These are phyloP conservation scores for Grigorovia transvaalensis DNA, from an alignment of 805 yeast species.

Conservation along the genomic window DNA sequence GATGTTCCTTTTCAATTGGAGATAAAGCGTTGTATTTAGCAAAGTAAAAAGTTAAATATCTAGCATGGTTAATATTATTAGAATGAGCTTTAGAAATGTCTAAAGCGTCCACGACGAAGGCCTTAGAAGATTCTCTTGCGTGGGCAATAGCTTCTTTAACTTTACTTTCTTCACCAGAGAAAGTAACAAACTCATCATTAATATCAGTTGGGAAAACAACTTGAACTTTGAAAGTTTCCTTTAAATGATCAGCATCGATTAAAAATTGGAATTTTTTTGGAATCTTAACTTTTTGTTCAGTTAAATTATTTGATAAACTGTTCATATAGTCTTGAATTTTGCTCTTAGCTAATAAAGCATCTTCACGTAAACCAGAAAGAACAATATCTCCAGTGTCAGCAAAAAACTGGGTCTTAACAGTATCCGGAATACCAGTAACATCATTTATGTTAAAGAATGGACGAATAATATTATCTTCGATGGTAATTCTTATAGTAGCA, in stretches of 20 bases:
- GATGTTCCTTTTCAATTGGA: constrained; percentile 30
- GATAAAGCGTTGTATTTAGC: constrained; percentile 37
- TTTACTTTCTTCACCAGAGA: constrained; percentile 52
- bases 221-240: constrained; percentile 44
- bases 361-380: constrained; percentile 63
- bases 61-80: constrained; percentile 66
- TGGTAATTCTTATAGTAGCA: constrained; percentile 39
- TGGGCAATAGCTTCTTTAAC: constrained; percentile 51
- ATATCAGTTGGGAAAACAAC: constrained; percentile 42
- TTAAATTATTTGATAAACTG: constrained; percentile 36
- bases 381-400: constrained; percentile 32
- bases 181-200: constrained; percentile 41
- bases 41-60: constrained; percentile 60
- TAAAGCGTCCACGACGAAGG: constrained; percentile 52
- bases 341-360: constrained; percentile 45
- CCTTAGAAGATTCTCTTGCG: constrained; percentile 51
- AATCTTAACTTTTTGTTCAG: constrained; percentile 47
- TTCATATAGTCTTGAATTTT: constrained; percentile 38
- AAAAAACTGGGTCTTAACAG: constrained; percentile 18
- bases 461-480: constrained; percentile 30
- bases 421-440: constrained; percentile 9
- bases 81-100: constrained; percentile 88
- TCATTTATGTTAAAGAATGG: constrained; percentile 25
- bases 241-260: constrained; percentile 45
- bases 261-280: constrained; percentile 64